Evolutionary conservation across 805 yeast species (phyloP).

Genomic region (Kodamaea restingae): DNA sequence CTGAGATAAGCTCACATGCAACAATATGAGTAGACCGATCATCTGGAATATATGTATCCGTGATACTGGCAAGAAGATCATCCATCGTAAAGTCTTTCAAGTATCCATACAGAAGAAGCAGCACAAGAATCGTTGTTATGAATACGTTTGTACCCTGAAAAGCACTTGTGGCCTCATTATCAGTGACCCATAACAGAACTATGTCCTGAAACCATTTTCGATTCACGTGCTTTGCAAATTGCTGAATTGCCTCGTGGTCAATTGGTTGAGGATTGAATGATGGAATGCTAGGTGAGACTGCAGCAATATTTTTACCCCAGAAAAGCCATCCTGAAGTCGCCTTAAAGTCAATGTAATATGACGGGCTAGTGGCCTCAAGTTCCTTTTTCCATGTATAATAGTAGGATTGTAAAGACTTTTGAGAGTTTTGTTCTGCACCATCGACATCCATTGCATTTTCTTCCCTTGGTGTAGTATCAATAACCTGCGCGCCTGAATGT

Average conservation of each 20-base stretch:
- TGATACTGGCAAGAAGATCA: conserved; percentile 51
- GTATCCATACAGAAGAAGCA: conserved; percentile 44
- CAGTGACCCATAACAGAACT: conserved; percentile 51
- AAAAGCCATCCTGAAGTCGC: conserved; percentile 65
- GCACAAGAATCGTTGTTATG: conserved; percentile 48
- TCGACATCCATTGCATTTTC: neutral
- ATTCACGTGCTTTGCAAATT: conserved; percentile 44
- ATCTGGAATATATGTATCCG: conserved; percentile 50
- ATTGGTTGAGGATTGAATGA: conserved; percentile 27
- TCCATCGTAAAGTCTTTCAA: conserved; percentile 41
- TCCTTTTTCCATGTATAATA: conserved; percentile 46
- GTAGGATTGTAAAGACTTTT: conserved; percentile 32
- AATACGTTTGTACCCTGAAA: conserved; percentile 65
- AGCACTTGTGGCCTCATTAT: conserved; percentile 64
- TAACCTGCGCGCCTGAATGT: conserved; percentile 31
- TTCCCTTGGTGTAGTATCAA: conserved; percentile 38
- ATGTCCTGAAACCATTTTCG: conserved; percentile 57
- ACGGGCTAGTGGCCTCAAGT: conserved; percentile 46
- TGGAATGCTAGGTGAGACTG: conserved; percentile 32
- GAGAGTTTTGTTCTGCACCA: neutral
- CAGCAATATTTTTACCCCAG: conserved; percentile 61
- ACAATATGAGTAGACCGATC: conserved; percentile 78
- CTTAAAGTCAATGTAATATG: conserved; percentile 55
- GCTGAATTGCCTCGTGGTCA: conserved; percentile 43
- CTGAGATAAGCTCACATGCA: conserved; percentile 65